A percentile compares a stretch with the other conserved stretches of the same genome.
Evolutionary conservation across 768 basidiomycete genomes (phyloP).

Genomic region (Pulveroboletus ravenelii): DNA sequence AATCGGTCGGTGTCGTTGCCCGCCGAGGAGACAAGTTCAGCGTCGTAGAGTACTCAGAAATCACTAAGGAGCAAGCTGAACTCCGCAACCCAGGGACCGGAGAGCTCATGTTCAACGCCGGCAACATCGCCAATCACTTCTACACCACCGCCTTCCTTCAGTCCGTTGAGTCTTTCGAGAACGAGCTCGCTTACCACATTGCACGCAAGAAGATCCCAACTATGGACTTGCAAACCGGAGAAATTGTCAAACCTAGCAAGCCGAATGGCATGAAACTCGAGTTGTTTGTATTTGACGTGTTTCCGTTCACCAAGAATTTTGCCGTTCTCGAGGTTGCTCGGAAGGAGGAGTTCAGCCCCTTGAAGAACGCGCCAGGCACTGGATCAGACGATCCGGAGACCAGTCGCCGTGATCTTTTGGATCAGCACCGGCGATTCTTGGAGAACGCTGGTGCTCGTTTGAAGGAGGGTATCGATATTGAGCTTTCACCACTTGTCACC

Average conservation of each 20-base stretch:
- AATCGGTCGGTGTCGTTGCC: constrained; percentile 94
- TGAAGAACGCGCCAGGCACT: constrained; percentile 96
- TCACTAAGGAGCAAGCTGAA: constrained; percentile 83
- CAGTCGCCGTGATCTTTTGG: constrained; percentile 82
- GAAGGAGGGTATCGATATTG: constrained; percentile 76
- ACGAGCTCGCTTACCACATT: constrained; percentile 92
- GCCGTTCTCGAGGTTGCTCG: constrained; percentile 86
- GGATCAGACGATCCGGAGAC: constrained; percentile 88
- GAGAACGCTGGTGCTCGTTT: constrained; percentile 71
- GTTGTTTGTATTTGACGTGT: constrained; percentile 98
- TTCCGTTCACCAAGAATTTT: constrained; percentile 81
- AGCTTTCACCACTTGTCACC: constrained; percentile 81
- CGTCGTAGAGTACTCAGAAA: constrained; percentile 98
- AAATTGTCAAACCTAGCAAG: constrained; percentile 69
- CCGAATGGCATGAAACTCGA: constrained; percentile 99
- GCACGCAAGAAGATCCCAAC: constrained; percentile 96
- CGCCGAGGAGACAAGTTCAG: constrained; percentile 76
- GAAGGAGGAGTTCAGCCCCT: constrained; percentile 88
- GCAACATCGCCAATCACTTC: constrained; percentile 98
- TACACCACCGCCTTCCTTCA: constrained; percentile 87
- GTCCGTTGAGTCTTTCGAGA: constrained; percentile 74
- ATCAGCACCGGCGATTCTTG: constrained; percentile 84
- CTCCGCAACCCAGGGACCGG: constrained; percentile 61
- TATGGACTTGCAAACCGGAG: constrained; percentile 65
- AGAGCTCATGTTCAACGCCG: constrained; percentile 87